These are phyloP conservation scores for Zizania latifolia DNA, from an alignment of 176 grass and related monocot species.

Conservation along the genomic window DNA sequence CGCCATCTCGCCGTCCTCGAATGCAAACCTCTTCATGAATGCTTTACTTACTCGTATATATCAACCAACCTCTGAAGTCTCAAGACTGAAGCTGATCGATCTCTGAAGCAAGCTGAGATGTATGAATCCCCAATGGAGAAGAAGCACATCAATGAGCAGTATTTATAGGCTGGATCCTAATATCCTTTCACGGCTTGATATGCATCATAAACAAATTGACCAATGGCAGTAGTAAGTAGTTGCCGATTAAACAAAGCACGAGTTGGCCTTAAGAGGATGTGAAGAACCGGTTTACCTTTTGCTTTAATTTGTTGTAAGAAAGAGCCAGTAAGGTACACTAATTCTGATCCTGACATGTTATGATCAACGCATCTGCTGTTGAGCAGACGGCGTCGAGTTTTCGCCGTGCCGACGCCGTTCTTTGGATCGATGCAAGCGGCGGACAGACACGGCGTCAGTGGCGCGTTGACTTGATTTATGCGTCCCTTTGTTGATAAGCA, in stretches of 20 bases:
- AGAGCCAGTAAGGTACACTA: not conserved
- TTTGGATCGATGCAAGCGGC: not conserved
- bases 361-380: not conserved
- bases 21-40: conserved; percentile 33
- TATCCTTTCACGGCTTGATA: not conserved
- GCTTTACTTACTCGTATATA: not conserved
- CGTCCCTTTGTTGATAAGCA: not conserved
- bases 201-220: conserved; percentile 16
- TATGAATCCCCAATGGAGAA: conserved; percentile 12
- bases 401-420: not conserved
- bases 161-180: conserved; percentile 46
- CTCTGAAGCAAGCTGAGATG: not conserved
- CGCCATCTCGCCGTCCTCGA: conserved; percentile 44
- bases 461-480: not conserved
- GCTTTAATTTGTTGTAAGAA: not conserved
- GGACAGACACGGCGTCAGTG: not conserved
- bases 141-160: not conserved
- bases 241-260: not conserved
- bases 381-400: conserved; percentile 31
- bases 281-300: conserved; percentile 26
- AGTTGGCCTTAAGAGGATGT: conserved; percentile 12
- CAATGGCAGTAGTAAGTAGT: not conserved
- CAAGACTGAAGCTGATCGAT: not conserved
- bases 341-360: no score
- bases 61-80: not conserved